Percentiles rank a stretch among this genome's conserved stretches.
Conservation (phyloP, 805 yeast species). For the Teunomyces funiuensis region DNA sequence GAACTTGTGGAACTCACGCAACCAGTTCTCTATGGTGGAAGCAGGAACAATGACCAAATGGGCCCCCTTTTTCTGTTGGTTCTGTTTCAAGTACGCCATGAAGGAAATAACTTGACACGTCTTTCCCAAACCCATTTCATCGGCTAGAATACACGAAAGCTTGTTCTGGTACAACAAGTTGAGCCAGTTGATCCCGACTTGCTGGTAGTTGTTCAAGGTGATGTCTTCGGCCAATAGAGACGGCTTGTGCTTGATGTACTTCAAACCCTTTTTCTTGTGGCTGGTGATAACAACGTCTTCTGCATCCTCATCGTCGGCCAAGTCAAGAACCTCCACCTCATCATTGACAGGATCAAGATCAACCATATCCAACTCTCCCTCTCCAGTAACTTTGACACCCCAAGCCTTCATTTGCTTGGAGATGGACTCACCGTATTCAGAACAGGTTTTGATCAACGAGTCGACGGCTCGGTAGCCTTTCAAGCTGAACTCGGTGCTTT, state of each 20-base stretch:
- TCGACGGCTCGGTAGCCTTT: constrained; percentile 94
- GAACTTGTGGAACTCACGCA: constrained; percentile 87
- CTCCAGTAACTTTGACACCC: constrained; percentile 81
- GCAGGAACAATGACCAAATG: constrained; percentile 95
- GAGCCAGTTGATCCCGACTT: constrained; percentile 96
- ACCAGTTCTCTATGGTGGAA: constrained; percentile 96
- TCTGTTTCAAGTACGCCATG: constrained; percentile 76
- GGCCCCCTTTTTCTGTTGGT: constrained; percentile 60
- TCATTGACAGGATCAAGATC: constrained; percentile 43
- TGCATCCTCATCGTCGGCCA: constrained; percentile 32
- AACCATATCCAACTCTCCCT: constrained; percentile 66
- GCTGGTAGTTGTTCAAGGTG: constrained; percentile 83
- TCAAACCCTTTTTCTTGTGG: constrained; percentile 22
- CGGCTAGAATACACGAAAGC: constrained; percentile 92
- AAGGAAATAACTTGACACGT: constrained; percentile 96
- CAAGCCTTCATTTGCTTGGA: constrained; percentile 73
- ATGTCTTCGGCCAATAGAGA: constrained; percentile 58
- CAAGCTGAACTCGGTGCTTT: constrained; percentile 65
- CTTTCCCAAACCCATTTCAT: constrained; percentile 98
- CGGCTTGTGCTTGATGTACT: constrained; percentile 73
- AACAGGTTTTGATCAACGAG: constrained; percentile 81
- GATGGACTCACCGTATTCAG: constrained; percentile 70
- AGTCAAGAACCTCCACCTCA: constrained; percentile 16
- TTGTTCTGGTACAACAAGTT: constrained; percentile 71
- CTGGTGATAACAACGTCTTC: constrained; percentile 29